Evolutionary conservation across 176 grass and related monocot genomes (phyloP).

Genomic region (Carex littledalei): DNA sequence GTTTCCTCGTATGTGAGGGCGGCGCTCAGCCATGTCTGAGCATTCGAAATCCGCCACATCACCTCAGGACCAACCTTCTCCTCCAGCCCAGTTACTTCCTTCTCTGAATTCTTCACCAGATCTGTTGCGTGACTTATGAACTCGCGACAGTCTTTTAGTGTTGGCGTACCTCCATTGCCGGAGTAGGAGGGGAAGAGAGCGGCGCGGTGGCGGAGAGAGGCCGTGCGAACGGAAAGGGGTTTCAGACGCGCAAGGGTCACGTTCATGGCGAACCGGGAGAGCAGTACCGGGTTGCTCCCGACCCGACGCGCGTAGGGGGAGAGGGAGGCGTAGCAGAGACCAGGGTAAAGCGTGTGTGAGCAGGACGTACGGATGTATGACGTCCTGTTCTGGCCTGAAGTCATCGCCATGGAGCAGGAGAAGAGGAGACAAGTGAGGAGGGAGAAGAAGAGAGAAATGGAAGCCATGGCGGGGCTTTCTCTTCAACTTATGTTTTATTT

Average conservation of each 20-base stretch:
- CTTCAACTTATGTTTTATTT: not conserved
- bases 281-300: slow-evolving; percentile 20
- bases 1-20: slow-evolving; percentile 55
- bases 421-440: not conserved
- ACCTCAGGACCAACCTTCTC: slow-evolving; percentile 23
- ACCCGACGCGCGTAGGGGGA: slow-evolving; percentile 21
- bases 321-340: slow-evolving; percentile 41
- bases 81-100: slow-evolving; percentile 23
- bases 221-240: slow-evolving; percentile 13
- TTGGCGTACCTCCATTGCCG: not conserved
- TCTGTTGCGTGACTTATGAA: slow-evolving; percentile 17
- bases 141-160: slow-evolving; percentile 33
- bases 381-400: not conserved
- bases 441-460: slow-evolving; percentile 7
- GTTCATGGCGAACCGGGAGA: slow-evolving; percentile 41
- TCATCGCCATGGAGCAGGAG: not conserved
- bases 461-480: not conserved
- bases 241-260: slow-evolving; percentile 21
- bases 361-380: slow-evolving; percentile 17
- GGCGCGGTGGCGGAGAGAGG: not conserved
- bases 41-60: slow-evolving; percentile 52
- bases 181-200: not conserved
- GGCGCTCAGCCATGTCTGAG: slow-evolving; percentile 66
- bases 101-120: slow-evolving; percentile 19
- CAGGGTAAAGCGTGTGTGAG: slow-evolving; percentile 7